Conservation (phyloP, 2,329 filamentous ascomycete species). For the Pezicula radicicola region DNA sequence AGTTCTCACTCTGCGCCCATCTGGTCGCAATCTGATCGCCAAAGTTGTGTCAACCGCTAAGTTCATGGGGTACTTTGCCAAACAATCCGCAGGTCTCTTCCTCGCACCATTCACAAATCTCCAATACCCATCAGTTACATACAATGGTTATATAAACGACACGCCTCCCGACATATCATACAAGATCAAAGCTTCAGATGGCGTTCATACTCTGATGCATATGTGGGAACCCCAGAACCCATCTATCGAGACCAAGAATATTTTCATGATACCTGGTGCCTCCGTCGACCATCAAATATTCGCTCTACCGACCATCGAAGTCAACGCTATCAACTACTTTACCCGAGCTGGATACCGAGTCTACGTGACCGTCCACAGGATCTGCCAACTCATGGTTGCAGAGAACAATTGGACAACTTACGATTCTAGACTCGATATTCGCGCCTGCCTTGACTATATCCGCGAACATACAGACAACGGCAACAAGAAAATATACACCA, state of each 20-base stretch:
- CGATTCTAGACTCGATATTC: conserved; percentile 57
- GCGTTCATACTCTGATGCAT: conserved; percentile 49
- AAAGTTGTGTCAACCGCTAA: conserved; percentile 42
- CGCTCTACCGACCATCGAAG: conserved; percentile 59
- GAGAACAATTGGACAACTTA: conserved; percentile 55
- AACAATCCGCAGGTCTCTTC: conserved; percentile 49
- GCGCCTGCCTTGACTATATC: conserved; percentile 51
- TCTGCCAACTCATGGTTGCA: conserved; percentile 48
- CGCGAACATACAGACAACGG: conserved; percentile 30
- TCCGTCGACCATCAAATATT: conserved; percentile 62
- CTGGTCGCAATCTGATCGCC: conserved; percentile 42
- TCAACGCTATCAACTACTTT: conserved; percentile 63
- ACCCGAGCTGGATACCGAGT: conserved; percentile 57
- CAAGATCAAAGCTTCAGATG: conserved; percentile 48
- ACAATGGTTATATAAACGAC: conserved; percentile 51
- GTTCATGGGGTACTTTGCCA: conserved; percentile 55
- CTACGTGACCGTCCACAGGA: conserved; percentile 55
- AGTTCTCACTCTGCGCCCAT: conserved; percentile 49
- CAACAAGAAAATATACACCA: conserved; percentile 47
- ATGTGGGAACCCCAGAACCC: conserved; percentile 49
- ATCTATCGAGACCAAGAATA: conserved; percentile 38
- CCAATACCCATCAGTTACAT: conserved; percentile 49
- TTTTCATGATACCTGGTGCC: conserved; percentile 62
- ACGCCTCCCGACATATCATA: conserved; percentile 40
- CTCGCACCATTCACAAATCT: conserved; percentile 51